Evolutionary conservation across 2,329 filamentous ascomycete species (phyloP), one percentile per base, ranked within the genome.

Genomic region (Neurospora sp.): DNA sequence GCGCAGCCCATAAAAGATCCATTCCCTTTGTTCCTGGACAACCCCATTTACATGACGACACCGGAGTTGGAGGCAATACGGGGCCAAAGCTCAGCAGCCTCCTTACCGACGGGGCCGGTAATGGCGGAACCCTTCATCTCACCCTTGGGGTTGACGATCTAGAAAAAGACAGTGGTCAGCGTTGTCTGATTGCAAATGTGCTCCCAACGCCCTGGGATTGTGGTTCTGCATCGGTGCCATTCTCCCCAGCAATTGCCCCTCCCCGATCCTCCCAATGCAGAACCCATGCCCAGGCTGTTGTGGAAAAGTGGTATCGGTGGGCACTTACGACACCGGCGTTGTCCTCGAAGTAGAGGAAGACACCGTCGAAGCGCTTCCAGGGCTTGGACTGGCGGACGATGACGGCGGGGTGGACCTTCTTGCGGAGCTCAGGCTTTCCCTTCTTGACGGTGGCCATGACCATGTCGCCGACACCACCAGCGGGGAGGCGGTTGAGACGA

Each of bases 91-190:
- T 99, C 96, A 84, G 96, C 96, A 83, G 96, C 96, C 88, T 99
- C 96, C 91, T 99, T 99, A 84, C 95, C 96, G 82, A 99, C 95
- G 79, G 96, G 96, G 79, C 96, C 96, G 79, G 96, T 99, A 84
- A 99, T 99, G 84, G 96, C 96, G 76, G 93, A 97, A 82, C 96
- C 96, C 92, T 99, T 99, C 96, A 99, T 99, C 88, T 99, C 96
- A 87, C 96, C 96, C 92, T 99, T 99, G 85, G 95, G 93, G 89
- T 99, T 99, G 89, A 99, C 96, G 81, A 99, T 99, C 92, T 96
- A 80, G 69, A 68, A 39, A 66, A 66, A 68, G 46, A 62, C 19
- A 0, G 1, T 17, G 28, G 78, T 86, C 76, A 85, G 83, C 76
- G 71, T 19, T 33, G 23, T n/a, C 28, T 38, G 6, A 33, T 33